These are phyloP conservation scores for Ophiostoma perfectum DNA, from an alignment of 2,329 filamentous ascomycete genomes.

Conservation along the genomic window DNA sequence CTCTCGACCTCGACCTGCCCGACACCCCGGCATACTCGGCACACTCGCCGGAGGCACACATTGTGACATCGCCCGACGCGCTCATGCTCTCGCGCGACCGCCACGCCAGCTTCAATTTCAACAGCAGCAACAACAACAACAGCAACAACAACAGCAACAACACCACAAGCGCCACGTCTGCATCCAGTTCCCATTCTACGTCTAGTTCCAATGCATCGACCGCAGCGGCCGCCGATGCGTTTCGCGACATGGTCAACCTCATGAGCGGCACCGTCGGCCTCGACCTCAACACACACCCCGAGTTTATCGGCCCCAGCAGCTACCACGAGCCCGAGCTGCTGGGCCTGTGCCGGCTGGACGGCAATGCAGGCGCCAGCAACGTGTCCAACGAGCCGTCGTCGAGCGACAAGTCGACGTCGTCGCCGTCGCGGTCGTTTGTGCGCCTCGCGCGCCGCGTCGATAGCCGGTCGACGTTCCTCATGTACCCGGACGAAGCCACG, in stretches of 20 bases:
- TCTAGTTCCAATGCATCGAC: background rate
- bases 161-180: background rate
- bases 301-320: slow-evolving; percentile 55
- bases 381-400: background rate
- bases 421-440: slow-evolving; percentile 18
- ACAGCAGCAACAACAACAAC: background rate
- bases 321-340: slow-evolving; percentile 55
- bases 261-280: slow-evolving; percentile 31
- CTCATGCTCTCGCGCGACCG: slow-evolving; percentile 10
- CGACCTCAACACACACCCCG: slow-evolving; percentile 53
- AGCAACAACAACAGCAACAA: background rate
- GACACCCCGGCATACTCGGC: background rate
- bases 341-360: slow-evolving; percentile 51
- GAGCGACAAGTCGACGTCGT: background rate
- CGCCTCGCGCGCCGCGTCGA: slow-evolving; percentile 34
- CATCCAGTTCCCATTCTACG: background rate
- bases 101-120: background rate
- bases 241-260: slow-evolving; percentile 13
- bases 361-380: slow-evolving; percentile 24
- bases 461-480: slow-evolving; percentile 35
- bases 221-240: background rate
- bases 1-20: slow-evolving; percentile 4
- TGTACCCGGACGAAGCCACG: slow-evolving; percentile 35
- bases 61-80: slow-evolving; percentile 10
- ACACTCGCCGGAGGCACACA: background rate